Base-by-base conservation (phyloP, 2,329 filamentous ascomycete genomes). In the Penicillium sp. region DNA sequence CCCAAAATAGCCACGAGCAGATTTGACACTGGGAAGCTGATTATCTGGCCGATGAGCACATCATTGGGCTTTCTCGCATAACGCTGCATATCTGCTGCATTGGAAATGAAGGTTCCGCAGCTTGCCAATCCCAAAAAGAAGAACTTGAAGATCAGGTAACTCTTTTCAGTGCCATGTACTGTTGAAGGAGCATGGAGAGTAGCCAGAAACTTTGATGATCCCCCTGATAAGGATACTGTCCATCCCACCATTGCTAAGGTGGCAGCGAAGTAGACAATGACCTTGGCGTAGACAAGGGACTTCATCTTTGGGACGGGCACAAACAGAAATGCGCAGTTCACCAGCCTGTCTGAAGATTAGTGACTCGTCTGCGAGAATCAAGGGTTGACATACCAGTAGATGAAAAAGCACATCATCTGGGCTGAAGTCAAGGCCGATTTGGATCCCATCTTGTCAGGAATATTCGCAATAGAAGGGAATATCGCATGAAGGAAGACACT, bases 31-130 rank as follows among this genome's bases (percentile, higher is more conserved):
- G 77, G 78, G 52, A 78, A 79, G 21, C 76, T 74, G 21, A 79
- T 37, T 3, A 78, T 9, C 51, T 80, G 76, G 1, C 75, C 77
- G 4, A 73, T 29, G 19, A 81, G 68, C 1, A 76, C 73, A 57
- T 81, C 77, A 10, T 71, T 74, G 1, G 76, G 74, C 43, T 71
- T 73, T 0, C 52, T 63, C 0, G 78, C 74, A 59, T 80, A 81
- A 16, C 78, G 69, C 56, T 79, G 77, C 45, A 79, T 75, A 61
- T 80, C 77, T 0, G 76, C 72, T 3, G 76, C 76, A 58, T 77
- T 78, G 39, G 68, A 73, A n/a, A 65, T 62, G 26, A 65, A 67
- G 1, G 65, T 67, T 14, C 57, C 65, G 7, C 61, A 63, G 33
- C 55, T 61, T 7, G 64, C 65, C 7, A 62, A 51, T 1, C 71